These are phyloP conservation scores for Fusarium scirpi DNA, from an alignment of 2,329 filamentous ascomycete genomes.

Conservation along the genomic window DNA sequence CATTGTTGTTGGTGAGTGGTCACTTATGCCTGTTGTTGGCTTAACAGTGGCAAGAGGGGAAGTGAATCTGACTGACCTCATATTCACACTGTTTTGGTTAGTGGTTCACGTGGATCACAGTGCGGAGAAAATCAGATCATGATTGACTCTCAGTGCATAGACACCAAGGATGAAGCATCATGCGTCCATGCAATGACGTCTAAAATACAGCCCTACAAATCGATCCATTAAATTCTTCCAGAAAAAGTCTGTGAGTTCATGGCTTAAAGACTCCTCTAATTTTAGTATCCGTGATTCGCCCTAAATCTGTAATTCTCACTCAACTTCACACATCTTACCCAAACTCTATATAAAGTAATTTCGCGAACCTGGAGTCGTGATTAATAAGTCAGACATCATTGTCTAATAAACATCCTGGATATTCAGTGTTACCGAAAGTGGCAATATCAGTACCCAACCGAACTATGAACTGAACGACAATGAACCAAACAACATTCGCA, in stretches of 20 bases:
- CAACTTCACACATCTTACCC: background rate
- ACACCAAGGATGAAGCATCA: background rate
- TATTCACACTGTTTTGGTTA: conserved; percentile 37
- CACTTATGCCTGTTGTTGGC: background rate
- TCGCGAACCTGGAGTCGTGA: background rate
- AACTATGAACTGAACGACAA: background rate
- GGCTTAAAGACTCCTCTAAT: background rate
- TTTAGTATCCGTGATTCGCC: background rate
- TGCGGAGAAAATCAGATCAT: conserved; percentile 21
- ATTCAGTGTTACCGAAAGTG: background rate
- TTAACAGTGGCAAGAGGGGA: conserved; percentile 13
- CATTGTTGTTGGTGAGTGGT: conserved; percentile 47
- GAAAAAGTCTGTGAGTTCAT: background rate
- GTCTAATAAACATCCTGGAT: background rate
- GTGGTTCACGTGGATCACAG: conserved; percentile 37
- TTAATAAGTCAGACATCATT: background rate
- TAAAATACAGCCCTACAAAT: background rate
- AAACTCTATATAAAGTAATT: background rate
- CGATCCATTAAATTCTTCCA: background rate
- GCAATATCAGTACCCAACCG: background rate
- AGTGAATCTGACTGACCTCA: conserved; percentile 12
- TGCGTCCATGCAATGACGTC: background rate
- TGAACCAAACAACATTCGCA: background rate
- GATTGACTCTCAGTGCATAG: background rate
- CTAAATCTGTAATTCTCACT: background rate